Base-by-base conservation (phyloP, 139 green algal species). In the Micromonas commoda region DNA sequence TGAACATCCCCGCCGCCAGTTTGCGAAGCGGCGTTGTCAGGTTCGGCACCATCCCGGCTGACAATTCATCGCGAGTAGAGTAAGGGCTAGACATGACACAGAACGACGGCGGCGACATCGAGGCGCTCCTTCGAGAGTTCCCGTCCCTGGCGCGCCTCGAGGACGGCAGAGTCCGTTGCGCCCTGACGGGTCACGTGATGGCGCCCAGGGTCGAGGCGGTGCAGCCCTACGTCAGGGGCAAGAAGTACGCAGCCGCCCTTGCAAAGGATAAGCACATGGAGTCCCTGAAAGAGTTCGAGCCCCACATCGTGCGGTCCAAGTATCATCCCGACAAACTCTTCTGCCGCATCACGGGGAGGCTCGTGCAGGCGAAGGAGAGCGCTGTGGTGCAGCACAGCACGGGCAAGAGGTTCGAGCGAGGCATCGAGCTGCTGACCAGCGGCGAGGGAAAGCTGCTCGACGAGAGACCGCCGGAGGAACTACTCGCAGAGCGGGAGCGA, bases 331-430 rank as follows among this genome's bases (percentile, higher is more conserved):
- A 32, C 20, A 63, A 64, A 21, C 23, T 75, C 23, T 75, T 75
- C 37, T 75, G 68, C 29, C 16, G 37, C 21, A 33, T 75, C 19
- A 75, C 68, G 3, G 68, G 68, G 24, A 29, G 2, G 35, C 26
- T n/a, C 37, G 68, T 75, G 2, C 35, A 28, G 34, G 38, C 37
- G 68, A 75, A 29, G 21, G 68, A 75, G 37, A 26, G 19, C 34
- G 9, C 38, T 1, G 37, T 75, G 1, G 68, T 75, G 37, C 3
- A 24, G 9, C 68, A 75, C 38, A 29, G 37, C 23, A 19, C 21
- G 2, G 68, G 68, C 37, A 75, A 75, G 68, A 9, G 33, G 37
- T 75, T 75, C 53, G 29, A 38, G 68, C 5, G 23, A 6, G 68
- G 26, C 3, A 1, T 39, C 20, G 68, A 38, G 68, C 21, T 29